Evolutionary conservation across 495 filamentous ascomycete genomes (phyloP).

Genomic region (Talaromyces borbonicus): DNA sequence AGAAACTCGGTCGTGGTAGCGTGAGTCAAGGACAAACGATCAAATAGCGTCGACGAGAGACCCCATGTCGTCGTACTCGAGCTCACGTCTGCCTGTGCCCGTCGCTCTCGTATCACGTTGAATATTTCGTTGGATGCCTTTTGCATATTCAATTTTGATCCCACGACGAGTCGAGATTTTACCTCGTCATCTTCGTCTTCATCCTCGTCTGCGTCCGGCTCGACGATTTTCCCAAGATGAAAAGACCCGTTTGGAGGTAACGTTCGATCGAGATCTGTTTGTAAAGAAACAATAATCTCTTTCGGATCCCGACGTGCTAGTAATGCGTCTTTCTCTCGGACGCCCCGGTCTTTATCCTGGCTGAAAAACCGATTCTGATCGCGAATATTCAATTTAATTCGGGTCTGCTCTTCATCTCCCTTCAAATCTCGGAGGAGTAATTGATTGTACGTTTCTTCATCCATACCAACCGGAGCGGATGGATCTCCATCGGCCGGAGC

Average conservation of each 20-base stretch:
- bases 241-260: constrained; percentile 48
- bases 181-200: constrained; percentile 42
- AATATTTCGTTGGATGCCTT: constrained; percentile 34
- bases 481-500: constrained; percentile 63
- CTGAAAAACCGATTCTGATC: constrained; percentile 77
- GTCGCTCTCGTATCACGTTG: constrained; percentile 34
- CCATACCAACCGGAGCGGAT: constrained; percentile 52
- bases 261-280: constrained; percentile 44
- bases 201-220: constrained; percentile 51
- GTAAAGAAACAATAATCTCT: constrained; percentile 54
- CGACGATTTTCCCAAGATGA: constrained; percentile 33
- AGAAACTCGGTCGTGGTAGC: constrained; percentile 90
- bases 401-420: constrained; percentile 57
- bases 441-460: constrained; percentile 64
- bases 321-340: constrained; percentile 45
- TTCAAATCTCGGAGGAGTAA: constrained; percentile 76
- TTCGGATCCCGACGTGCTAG: constrained; percentile 58
- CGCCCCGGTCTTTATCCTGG: constrained; percentile 39
- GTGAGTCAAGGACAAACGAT: constrained; percentile 73
- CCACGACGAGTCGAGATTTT: constrained; percentile 21
- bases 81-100: constrained; percentile 22
- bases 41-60: constrained; percentile 54
- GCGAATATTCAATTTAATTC: constrained; percentile 76
- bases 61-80: constrained; percentile 43
- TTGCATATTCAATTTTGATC: constrained; percentile 26